Evolutionary conservation across 2,329 filamentous ascomycete species (phyloP).

Genomic region (Raffaelea ambrosiae): DNA sequence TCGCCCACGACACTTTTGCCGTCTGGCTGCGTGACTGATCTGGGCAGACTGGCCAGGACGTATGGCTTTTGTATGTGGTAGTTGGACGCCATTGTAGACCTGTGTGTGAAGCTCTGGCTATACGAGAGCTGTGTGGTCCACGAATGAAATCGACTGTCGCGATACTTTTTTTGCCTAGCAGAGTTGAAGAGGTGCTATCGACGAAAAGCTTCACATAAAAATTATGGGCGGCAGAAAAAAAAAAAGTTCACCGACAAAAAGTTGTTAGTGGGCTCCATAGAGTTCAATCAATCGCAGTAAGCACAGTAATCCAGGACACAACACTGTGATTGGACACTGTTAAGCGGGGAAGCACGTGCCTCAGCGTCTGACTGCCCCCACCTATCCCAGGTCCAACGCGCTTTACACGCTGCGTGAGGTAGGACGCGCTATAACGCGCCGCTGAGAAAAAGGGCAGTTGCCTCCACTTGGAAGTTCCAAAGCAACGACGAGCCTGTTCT

Average conservation of each 20-base stretch:
- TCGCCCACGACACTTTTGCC: slow-evolving; percentile 49
- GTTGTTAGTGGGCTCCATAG: slow-evolving; percentile 5
- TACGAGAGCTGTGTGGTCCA: too few species aligned
- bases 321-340: slow-evolving; percentile 3
- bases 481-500: background rate
- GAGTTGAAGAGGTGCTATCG: slow-evolving; percentile 1
- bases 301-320: background rate
- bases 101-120: too few species aligned
- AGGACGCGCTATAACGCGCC: slow-evolving; percentile 1
- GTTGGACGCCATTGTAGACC: slow-evolving; percentile 42
- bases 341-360: background rate
- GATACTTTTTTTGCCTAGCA: background rate
- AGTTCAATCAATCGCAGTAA: background rate
- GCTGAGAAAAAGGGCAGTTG: too few species aligned
- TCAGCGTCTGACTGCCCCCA: background rate
- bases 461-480: background rate
- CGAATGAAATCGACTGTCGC: too few species aligned
- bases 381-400: background rate
- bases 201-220: slow-evolving; percentile 7
- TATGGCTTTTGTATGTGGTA: slow-evolving; percentile 58
- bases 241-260: slow-evolving; percentile 11
- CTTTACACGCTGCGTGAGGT: slow-evolving; percentile 1
- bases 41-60: slow-evolving; percentile 50
- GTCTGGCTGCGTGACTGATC: slow-evolving; percentile 43
- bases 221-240: slow-evolving; percentile 15